Conservation (phyloP, 2,329 filamentous ascomycete genomes). For the Pseudonectria foliicola region DNA sequence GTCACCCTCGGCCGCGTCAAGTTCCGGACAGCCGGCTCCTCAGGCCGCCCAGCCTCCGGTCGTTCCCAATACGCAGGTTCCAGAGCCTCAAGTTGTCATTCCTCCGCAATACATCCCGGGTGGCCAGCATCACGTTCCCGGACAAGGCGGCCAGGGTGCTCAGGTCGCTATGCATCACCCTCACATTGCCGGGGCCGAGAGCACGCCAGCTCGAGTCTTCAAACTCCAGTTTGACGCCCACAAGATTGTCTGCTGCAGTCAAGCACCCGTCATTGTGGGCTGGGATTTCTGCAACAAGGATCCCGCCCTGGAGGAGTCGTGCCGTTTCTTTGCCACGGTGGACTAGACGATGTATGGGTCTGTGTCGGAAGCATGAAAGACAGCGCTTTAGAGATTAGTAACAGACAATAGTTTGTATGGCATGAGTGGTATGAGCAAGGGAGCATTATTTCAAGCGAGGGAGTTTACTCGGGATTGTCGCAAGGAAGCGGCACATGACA, state of each 20-base stretch:
- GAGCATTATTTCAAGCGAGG: conserved; percentile 12
- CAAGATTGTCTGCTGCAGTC: conserved; percentile 89
- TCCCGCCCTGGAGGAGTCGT: conserved; percentile 67
- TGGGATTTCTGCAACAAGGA: conserved; percentile 97
- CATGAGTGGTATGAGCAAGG: background rate
- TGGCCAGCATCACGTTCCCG: conserved; percentile 2
- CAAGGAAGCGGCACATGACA: too few species aligned
- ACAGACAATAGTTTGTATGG: too few species aligned
- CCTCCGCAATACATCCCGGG: conserved; percentile 2
- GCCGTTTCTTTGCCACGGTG: conserved; percentile 66
- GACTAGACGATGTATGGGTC: conserved; percentile 23
- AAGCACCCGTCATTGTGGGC: conserved; percentile 84
- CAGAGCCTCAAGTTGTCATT: conserved; percentile 15
- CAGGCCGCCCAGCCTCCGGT: conserved; percentile 8
- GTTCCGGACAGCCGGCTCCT: background rate
- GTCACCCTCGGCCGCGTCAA: background rate
- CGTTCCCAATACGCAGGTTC: conserved; percentile 9
- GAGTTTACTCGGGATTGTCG: conserved; percentile 6
- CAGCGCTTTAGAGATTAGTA: too few species aligned
- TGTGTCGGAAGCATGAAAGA: background rate
- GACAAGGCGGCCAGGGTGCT: conserved; percentile 1
- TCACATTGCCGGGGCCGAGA: conserved; percentile 39
- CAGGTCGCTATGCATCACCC: conserved; percentile 30
- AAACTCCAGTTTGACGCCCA: conserved; percentile 94
- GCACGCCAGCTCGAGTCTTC: conserved; percentile 64